phyloP scores from a whole-genome alignment of 495 filamentous ascomycete species.

The Trichoderma reesei region DNA sequence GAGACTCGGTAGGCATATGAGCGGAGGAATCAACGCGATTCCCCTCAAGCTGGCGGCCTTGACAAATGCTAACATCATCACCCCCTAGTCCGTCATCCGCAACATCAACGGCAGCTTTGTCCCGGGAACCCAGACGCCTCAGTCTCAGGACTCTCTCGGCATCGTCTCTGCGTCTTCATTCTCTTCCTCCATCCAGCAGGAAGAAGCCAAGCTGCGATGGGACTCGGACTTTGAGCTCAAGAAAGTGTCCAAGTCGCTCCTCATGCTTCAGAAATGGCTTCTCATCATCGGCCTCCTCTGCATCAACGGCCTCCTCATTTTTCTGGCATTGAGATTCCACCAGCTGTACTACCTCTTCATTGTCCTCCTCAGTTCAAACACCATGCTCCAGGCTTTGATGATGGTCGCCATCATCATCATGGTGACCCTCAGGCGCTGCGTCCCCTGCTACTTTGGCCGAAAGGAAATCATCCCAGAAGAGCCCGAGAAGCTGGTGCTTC shows the following conservation, averaged over 20 bases:
- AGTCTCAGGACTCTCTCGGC: neutral
- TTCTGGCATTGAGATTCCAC: neutral
- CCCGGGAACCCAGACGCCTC: neutral
- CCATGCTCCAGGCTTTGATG: slow-evolving; percentile 9
- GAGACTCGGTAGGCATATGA: neutral
- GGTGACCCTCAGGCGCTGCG: neutral
- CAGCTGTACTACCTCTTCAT: slow-evolving; percentile 13
- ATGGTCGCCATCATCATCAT: slow-evolving; percentile 9
- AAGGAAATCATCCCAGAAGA: slow-evolving; percentile 17
- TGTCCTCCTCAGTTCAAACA: slow-evolving; percentile 10
- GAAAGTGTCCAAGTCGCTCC: slow-evolving; percentile 10
- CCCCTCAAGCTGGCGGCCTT: too few species aligned
- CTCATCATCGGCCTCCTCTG: neutral
- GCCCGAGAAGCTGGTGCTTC: slow-evolving; percentile 21
- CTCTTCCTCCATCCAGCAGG: slow-evolving; percentile 8
- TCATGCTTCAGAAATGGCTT: slow-evolving; percentile 8
- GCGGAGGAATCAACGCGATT: too few species aligned
- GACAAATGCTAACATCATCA: neutral
- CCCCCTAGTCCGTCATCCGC: neutral
- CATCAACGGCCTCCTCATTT: slow-evolving; percentile 9
- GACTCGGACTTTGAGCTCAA: slow-evolving; percentile 12
- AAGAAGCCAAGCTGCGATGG: slow-evolving; percentile 10
- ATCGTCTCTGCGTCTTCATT: slow-evolving; percentile 8
- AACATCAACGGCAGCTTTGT: neutral
- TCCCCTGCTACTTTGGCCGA: slow-evolving; percentile 11